Evolutionary conservation across 441 rosid species (phyloP).

Genomic region (Pelargonium cotyledonis): DNA sequence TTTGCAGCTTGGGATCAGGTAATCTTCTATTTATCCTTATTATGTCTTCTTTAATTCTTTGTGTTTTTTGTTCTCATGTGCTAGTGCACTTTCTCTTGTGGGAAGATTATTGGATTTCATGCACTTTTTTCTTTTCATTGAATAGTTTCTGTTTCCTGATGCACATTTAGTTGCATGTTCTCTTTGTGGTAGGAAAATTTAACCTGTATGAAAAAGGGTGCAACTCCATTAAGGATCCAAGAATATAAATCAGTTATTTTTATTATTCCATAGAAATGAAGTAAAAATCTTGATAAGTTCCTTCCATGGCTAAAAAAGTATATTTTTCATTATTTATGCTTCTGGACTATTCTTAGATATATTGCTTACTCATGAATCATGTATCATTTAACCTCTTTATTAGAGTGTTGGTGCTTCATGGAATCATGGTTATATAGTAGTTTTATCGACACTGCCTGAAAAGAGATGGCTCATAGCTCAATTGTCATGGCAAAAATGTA

Average conservation of each 20-base stretch:
- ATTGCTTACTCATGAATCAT: neutral
- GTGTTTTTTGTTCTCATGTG: neutral
- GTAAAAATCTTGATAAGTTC: neutral
- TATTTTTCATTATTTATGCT: neutral
- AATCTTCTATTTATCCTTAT: constrained; percentile 15
- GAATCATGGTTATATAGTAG: neutral
- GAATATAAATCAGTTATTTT: constrained; percentile 1
- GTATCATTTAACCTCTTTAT: too few relatives aligned
- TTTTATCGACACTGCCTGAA: constrained; percentile 5
- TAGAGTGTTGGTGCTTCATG: too few relatives aligned
- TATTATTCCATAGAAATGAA: neutral
- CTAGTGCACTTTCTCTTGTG: neutral
- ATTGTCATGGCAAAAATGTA: constrained; percentile 11
- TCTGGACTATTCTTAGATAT: constrained; percentile 9
- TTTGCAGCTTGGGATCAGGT: constrained; percentile 98
- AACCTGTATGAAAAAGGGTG: neutral
- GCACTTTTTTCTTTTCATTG: neutral
- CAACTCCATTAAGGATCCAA: constrained; percentile 1
- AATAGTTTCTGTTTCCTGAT: neutral
- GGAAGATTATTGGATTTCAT: neutral
- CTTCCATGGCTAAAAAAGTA: neutral
- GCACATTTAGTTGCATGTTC: neutral
- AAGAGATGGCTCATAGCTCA: constrained; percentile 4
- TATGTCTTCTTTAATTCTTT: neutral
- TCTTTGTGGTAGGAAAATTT: neutral